These are phyloP conservation scores for Brasenia schreberi DNA, from an alignment of 164 flowering plant genomes.

Conservation along the genomic window DNA sequence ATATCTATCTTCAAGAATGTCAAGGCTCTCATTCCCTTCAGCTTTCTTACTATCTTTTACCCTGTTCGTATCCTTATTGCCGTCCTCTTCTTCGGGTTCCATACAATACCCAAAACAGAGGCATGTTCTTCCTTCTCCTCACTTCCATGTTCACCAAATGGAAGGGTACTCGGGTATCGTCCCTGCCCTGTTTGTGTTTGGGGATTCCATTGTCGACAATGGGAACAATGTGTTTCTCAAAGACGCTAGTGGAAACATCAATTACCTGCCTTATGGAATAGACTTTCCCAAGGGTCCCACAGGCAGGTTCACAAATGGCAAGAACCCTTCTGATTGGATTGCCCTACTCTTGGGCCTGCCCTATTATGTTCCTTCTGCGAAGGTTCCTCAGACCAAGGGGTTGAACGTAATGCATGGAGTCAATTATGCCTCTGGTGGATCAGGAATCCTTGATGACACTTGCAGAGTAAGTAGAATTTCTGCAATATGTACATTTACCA, in stretches of 20 bases:
- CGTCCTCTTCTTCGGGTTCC: no score
- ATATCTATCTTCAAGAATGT: no score
- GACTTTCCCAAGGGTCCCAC: conserved; percentile 51
- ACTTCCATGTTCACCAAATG: no score
- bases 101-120: no score
- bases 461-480: conserved; percentile 8
- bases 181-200: conserved; percentile 64
- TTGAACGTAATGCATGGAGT: conserved; percentile 36
- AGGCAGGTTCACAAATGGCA: conserved; percentile 58
- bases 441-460: conserved; percentile 52
- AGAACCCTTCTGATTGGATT: conserved; percentile 35
- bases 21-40: no score
- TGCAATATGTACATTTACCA: no score
- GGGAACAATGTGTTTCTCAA: conserved; percentile 56
- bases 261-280: conserved; percentile 50
- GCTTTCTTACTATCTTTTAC: no score
- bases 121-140: no score
- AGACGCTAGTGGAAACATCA: conserved; percentile 23
- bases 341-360: conserved; percentile 32
- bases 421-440: conserved; percentile 53
- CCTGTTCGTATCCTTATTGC: no score
- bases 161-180: not conserved
- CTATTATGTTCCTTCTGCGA: conserved; percentile 23
- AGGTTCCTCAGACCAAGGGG: conserved; percentile 35
- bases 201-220: conserved; percentile 57